These are phyloP conservation scores for Termitomyces sp. DNA, from an alignment of 768 basidiomycete species.

Conservation along the genomic window DNA sequence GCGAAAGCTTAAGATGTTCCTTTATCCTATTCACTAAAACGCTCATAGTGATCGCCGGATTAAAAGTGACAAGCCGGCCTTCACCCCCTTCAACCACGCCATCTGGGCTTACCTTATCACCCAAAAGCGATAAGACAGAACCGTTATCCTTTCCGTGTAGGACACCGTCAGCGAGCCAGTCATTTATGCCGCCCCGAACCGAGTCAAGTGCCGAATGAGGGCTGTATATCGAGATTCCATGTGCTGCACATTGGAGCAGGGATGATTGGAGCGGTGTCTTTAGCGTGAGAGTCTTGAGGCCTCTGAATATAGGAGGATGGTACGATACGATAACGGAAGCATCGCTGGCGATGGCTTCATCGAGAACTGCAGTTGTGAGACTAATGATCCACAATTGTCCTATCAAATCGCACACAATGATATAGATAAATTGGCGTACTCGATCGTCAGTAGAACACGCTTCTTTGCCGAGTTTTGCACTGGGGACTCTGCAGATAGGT, in stretches of 20 bases:
- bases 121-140: constrained; percentile 29
- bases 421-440: constrained; percentile 33
- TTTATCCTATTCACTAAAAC: constrained; percentile 67
- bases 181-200: constrained; percentile 83
- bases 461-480: constrained; percentile 38
- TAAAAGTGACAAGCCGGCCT: constrained; percentile 64
- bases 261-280: constrained; percentile 73
- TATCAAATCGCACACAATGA: background rate
- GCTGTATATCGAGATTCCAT: constrained; percentile 80
- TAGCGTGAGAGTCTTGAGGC: constrained; percentile 71
- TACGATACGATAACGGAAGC: constrained; percentile 73
- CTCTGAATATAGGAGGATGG: constrained; percentile 81
- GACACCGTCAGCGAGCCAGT: constrained; percentile 70
- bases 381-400: constrained; percentile 30
- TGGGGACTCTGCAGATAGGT: constrained; percentile 43
- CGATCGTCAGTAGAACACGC: constrained; percentile 62
- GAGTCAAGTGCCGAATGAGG: constrained; percentile 89
- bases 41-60: constrained; percentile 50
- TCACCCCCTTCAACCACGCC: constrained; percentile 46
- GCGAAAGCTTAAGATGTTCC: constrained; percentile 49
- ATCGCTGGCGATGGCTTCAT: constrained; percentile 57
- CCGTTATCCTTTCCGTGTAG: constrained; percentile 32
- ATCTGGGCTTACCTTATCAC: constrained; percentile 31
- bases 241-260: constrained; percentile 72
- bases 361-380: constrained; percentile 63